Base-by-base conservation (phyloP, 2,329 filamentous ascomycete genomes). In the Drechslera avenae region DNA sequence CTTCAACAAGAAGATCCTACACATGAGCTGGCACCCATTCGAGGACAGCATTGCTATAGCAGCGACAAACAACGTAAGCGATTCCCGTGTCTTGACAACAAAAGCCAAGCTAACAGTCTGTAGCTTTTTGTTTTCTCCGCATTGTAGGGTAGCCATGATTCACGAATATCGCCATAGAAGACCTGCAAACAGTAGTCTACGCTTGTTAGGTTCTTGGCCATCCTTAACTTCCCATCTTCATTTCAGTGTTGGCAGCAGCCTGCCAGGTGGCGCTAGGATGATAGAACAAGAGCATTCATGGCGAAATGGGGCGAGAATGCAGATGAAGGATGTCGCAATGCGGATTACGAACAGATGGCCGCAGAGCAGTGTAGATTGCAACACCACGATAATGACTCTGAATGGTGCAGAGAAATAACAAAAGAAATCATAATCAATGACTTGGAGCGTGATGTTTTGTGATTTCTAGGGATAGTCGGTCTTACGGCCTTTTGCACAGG, bases 1-100 rank as follows among this genome's bases (percentile, higher is more conserved):
- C 77, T 99, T 97, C 78, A 97, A 97, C 83, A 99, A 97, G 85
- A 99, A 99, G 85, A 99, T 99, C 68, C 75, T 99, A 72, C 94
- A 99, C 76, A 99, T 99, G 94, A 97, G 93, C 79, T 99, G 94
- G 94, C 94, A 99, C 86, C 94, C 94, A 40, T 97, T 95, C 69
- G 94, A 99, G 78, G 93, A 99, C 79, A 97, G 93, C 79, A 99
- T 99, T 78, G 94, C 94, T 50, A 99, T 99, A 80, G 94, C 94
- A 64, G 94, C 94, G 54, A 99, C 94, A 60, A 99, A 99, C 82
- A 99, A 99, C 78, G 94, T 97, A 79, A 88, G 93, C 81, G 34
- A 3, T 12, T 5, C 26, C 0, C 2, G 0, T 2, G 6, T 21
- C 37, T 30, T 17, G 3, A 18, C 12, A 9, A 9, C 23, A 26